A percentile compares a stretch with the other conserved stretches of the same genome.
Conservation (phyloP, 2,329 filamentous ascomycete genomes). For the Lachnellula hyalina region DNA sequence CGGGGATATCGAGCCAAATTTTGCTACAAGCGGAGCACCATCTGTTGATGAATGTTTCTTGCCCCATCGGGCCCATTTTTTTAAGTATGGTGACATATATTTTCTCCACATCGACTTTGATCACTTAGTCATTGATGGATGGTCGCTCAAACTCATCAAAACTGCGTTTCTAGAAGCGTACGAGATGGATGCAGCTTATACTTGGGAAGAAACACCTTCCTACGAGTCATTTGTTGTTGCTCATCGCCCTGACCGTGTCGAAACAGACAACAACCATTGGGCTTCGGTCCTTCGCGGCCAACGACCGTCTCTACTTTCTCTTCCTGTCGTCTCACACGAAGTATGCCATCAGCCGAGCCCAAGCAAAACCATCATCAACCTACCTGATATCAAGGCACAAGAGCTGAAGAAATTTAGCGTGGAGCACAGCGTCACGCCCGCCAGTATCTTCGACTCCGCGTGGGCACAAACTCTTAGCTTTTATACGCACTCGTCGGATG, state of each 20-base stretch:
- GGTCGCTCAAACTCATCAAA: neutral
- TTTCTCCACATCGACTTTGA: neutral
- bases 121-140: neutral
- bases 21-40: neutral
- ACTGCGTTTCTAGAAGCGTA: neutral
- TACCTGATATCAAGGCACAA: neutral
- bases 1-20: neutral
- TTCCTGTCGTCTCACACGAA: neutral
- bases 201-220: neutral
- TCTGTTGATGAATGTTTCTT: neutral
- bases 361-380: neutral
- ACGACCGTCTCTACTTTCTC: neutral
- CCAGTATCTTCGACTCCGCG: neutral
- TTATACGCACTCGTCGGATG: neutral
- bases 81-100: neutral
- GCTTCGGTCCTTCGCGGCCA: neutral
- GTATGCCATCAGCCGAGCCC: neutral
- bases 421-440: neutral
- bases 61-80: neutral
- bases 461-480: neutral
- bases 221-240: neutral
- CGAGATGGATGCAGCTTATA: neutral
- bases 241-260: neutral
- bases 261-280: neutral
- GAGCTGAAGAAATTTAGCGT: neutral